Conservation (phyloP, 1,284 basidiomycete species). For the Coniferiporia weirii region DNA sequence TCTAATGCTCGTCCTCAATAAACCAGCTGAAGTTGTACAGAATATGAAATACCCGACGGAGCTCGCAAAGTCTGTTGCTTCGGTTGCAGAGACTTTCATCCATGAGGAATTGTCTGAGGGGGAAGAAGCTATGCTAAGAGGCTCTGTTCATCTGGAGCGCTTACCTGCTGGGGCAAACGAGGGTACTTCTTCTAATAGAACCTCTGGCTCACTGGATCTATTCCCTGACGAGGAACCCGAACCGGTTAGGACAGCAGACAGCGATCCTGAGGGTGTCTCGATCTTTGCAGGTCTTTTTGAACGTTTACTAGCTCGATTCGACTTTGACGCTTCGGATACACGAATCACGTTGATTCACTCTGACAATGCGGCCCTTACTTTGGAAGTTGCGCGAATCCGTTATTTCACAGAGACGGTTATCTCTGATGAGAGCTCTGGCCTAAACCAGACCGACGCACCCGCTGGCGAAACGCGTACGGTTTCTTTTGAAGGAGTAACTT, state of each 20-base stretch:
- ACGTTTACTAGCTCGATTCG: conserved; percentile 74
- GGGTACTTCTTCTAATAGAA: conserved; percentile 22
- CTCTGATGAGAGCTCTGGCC: conserved; percentile 12
- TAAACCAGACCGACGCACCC: conserved; percentile 15
- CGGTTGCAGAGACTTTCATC: conserved; percentile 79
- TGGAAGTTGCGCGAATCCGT: conserved; percentile 51
- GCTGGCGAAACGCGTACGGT: conserved; percentile 41
- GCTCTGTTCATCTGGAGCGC: conserved; percentile 54
- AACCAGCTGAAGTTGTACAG: conserved; percentile 23
- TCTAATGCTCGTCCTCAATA: conserved; percentile 52
- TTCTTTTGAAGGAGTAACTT: conserved; percentile 43
- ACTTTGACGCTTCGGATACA: conserved; percentile 69
- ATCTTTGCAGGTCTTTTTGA: conserved; percentile 84
- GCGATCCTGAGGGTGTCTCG: conserved; percentile 51
- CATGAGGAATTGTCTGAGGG: conserved; percentile 71
- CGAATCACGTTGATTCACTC: conserved; percentile 63
- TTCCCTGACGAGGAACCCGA: conserved; percentile 49
- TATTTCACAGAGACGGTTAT: conserved; percentile 44
- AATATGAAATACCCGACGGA: conserved; percentile 31
- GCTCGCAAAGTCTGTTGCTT: conserved; percentile 72
- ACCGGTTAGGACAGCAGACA: conserved; percentile 33
- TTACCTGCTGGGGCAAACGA: conserved; percentile 30
- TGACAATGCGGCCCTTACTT: conserved; percentile 52
- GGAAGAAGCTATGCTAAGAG: conserved; percentile 69
- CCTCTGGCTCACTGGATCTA: conserved; percentile 66